Base-by-base conservation (phyloP, 805 yeast species). In the Metahyphopichia silvanorum region DNA sequence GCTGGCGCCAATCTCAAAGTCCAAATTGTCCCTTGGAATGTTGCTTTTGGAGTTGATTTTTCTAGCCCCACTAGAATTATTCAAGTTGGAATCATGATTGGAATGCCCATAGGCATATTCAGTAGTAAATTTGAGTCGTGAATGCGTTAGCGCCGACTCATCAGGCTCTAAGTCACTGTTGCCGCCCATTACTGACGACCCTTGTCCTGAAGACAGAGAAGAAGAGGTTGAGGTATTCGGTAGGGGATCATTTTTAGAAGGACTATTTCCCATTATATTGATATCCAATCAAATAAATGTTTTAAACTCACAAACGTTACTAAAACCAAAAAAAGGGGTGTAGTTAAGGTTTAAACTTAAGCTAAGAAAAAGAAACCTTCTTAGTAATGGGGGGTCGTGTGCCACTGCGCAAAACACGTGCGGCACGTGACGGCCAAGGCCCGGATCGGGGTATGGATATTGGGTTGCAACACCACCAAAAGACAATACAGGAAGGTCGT, bases 261-360 rank as follows among this genome's bases (percentile, higher is more conserved):
- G 82, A 80, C 76, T 76, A 63, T 75, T 76, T 63, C 83, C 82
- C 82, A 76, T 76, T 18, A 18, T 27, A 27, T 13, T 12, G 13
- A n/a, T n/a, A n/a, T n/a, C n/a, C n/a, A n/a, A n/a, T n/a, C n/a
- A n/a, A n/a, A n/a, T n/a, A n/a, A n/a, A n/a, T n/a, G n/a, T n/a
- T n/a, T n/a, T n/a, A n/a, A n/a, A n/a, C n/a, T n/a, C n/a, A n/a
- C n/a, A n/a, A n/a, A n/a, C n/a, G n/a, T n/a, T n/a, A n/a, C n/a
- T n/a, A n/a, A n/a, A n/a, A n/a, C n/a, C n/a, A n/a, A n/a, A n/a
- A n/a, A n/a, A n/a, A n/a, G n/a, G n/a, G n/a, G n/a, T n/a, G n/a
- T n/a, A n/a, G n/a, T n/a, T n/a, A n/a, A n/a, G n/a, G n/a, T n/a
- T n/a, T n/a, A n/a, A n/a, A n/a, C n/a, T n/a, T n/a, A n/a, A n/a